Evolutionary conservation across 2,329 filamentous ascomycete species (phyloP).

Genomic region (Aureobasidium sp.): DNA sequence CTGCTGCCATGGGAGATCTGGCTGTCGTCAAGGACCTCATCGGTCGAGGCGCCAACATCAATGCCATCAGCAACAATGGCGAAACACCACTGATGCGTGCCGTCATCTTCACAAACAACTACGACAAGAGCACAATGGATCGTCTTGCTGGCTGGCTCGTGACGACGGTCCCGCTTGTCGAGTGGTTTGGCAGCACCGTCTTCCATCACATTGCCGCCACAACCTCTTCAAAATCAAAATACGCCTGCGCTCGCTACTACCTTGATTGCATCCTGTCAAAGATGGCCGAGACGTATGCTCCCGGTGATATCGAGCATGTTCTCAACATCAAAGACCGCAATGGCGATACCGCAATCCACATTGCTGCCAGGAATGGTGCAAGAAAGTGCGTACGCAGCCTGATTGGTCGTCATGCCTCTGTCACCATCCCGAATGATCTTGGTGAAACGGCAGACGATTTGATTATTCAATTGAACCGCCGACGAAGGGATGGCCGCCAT

Average conservation of each 20-base stretch:
- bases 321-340: constrained; percentile 77
- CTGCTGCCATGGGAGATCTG: constrained; percentile 91
- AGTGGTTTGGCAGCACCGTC: constrained; percentile 76
- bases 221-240: constrained; percentile 77
- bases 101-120: constrained; percentile 94
- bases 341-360: constrained; percentile 85
- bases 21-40: constrained; percentile 85
- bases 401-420: constrained; percentile 70
- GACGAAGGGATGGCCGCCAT: constrained; percentile 45
- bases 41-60: constrained; percentile 67
- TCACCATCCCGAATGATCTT: constrained; percentile 73
- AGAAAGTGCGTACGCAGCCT: constrained; percentile 63
- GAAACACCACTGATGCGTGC: constrained; percentile 93
- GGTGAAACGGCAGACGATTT: constrained; percentile 80
- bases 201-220: constrained; percentile 92
- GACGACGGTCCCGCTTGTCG: constrained; percentile 70
- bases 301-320: constrained; percentile 67
- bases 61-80: constrained; percentile 53
- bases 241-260: constrained; percentile 86
- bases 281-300: constrained; percentile 69
- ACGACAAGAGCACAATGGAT: constrained; percentile 86
- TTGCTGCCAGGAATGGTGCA: constrained; percentile 79
- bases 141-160: constrained; percentile 76
- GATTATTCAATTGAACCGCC: constrained; percentile 64
- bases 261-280: constrained; percentile 85